Conservation (phyloP, 495 filamentous ascomycete genomes). For the Neurospora sp. region DNA sequence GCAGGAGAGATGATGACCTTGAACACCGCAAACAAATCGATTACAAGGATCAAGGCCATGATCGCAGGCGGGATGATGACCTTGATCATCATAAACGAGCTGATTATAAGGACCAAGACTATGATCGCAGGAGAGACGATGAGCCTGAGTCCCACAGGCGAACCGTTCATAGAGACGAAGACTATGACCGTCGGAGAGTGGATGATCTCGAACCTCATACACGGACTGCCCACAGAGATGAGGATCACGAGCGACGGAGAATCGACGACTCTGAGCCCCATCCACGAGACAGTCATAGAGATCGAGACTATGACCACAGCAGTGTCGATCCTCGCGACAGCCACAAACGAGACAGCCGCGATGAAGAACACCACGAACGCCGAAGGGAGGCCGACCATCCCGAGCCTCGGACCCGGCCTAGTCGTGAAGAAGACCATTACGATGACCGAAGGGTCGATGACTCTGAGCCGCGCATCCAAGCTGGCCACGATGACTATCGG, state of each 20-base stretch:
- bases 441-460: neutral
- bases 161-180: conserved; percentile 8
- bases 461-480: neutral
- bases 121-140: neutral
- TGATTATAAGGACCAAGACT: conserved; percentile 1
- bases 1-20: conserved; percentile 8
- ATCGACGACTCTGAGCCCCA: conserved; percentile 11
- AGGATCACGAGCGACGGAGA: neutral
- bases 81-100: conserved; percentile 2
- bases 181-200: conserved; percentile 15
- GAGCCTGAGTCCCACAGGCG: neutral
- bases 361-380: neutral
- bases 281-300: conserved; percentile 11
- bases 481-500: neutral
- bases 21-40: neutral
- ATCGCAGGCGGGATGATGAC: neutral
- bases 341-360: neutral
- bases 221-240: conserved; percentile 10
- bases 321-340: neutral
- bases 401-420: neutral
- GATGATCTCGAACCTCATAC: conserved; percentile 2
- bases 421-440: neutral
- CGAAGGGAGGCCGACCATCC: conserved; percentile 11
- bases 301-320: neutral
- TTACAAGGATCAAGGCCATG: neutral